Evolutionary conservation across 2,329 filamentous ascomycete genomes (phyloP).

Genomic region (Emericellopsis cladophorae): DNA sequence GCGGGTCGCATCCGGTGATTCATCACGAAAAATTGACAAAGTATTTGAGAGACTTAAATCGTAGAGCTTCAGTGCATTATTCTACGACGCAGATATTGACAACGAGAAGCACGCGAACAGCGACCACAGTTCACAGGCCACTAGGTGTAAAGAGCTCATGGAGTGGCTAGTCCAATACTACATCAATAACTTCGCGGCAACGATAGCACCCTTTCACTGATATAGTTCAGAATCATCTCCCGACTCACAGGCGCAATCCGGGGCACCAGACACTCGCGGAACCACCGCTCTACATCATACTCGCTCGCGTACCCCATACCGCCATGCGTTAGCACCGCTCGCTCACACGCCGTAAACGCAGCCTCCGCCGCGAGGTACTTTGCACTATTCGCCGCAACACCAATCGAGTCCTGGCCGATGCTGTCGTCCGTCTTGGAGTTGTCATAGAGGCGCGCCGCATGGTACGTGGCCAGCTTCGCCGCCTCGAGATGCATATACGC

Average conservation of each 20-base stretch:
- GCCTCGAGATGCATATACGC: conserved; percentile 54
- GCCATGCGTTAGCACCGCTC: conserved; percentile 44
- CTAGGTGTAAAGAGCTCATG: no score
- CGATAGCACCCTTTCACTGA: conserved; percentile 54
- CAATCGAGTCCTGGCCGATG: conserved; percentile 42
- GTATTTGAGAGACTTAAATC: no score
- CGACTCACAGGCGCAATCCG: conserved; percentile 51
- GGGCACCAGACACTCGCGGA: conserved; percentile 52
- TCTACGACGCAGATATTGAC: no score
- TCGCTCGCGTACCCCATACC: conserved; percentile 55
- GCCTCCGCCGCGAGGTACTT: conserved; percentile 60
- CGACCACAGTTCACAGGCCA: no score
- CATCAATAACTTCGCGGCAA: conserved; percentile 55
- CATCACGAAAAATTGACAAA: no score
- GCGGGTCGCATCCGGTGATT: no score
- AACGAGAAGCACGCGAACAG: no score
- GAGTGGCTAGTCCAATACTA: no score
- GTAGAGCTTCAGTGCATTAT: no score
- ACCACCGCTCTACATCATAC: conserved; percentile 53
- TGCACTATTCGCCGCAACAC: conserved; percentile 54
- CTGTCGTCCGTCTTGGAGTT: conserved; percentile 32
- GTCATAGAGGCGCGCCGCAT: conserved; percentile 52
- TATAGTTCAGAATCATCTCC: conserved; percentile 68
- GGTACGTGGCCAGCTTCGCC: conserved; percentile 52
- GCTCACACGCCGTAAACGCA: conserved; percentile 49